phyloP scores from a whole-genome alignment of 73 alveolate genomes.

The Loxodes magnus region DNA sequence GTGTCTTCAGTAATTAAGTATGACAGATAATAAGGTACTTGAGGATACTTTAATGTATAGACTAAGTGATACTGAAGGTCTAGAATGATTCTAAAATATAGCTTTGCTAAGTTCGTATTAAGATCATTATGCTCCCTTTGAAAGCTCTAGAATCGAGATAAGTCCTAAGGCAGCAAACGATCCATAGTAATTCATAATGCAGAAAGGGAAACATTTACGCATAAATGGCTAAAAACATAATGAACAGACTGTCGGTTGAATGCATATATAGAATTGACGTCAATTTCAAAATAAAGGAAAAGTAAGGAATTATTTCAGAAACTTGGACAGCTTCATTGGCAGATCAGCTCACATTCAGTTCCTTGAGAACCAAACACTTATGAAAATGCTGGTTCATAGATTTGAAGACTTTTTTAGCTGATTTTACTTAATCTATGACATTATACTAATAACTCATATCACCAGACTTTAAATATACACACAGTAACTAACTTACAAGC shows the following conservation, averaged over 20 bases:
- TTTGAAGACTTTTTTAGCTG: no score
- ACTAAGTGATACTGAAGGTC: slow-evolving; percentile 69
- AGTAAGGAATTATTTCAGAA: slow-evolving; percentile 28
- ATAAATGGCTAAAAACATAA: slow-evolving; percentile 78
- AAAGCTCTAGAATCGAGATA: slow-evolving; percentile 84
- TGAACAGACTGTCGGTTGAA: slow-evolving; percentile 52
- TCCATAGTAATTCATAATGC: slow-evolving; percentile 12
- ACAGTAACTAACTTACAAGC: no score
- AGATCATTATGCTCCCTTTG: slow-evolving; percentile 97
- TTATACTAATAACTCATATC: no score
- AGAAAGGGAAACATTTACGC: slow-evolving; percentile 77
- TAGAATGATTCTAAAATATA: slow-evolving; percentile 84
- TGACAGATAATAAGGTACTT: slow-evolving; percentile 68
- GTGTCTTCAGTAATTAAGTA: slow-evolving; percentile 71
- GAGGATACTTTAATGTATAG: slow-evolving; percentile 75
- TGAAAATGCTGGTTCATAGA: slow-evolving; percentile 91
- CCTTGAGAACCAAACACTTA: slow-evolving; percentile 77
- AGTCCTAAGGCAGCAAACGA: slow-evolving; percentile 63
- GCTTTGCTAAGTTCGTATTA: slow-evolving; percentile 75
- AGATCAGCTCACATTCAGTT: slow-evolving; percentile 96
- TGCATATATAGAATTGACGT: slow-evolving; percentile 81
- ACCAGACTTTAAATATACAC: no score
- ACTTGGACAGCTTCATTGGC: slow-evolving; percentile 93
- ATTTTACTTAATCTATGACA: no score
- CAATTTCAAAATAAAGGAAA: slow-evolving; percentile 82